Base-by-base conservation (phyloP, 257 asterid genomes). In the Penstemon eatonii region DNA sequence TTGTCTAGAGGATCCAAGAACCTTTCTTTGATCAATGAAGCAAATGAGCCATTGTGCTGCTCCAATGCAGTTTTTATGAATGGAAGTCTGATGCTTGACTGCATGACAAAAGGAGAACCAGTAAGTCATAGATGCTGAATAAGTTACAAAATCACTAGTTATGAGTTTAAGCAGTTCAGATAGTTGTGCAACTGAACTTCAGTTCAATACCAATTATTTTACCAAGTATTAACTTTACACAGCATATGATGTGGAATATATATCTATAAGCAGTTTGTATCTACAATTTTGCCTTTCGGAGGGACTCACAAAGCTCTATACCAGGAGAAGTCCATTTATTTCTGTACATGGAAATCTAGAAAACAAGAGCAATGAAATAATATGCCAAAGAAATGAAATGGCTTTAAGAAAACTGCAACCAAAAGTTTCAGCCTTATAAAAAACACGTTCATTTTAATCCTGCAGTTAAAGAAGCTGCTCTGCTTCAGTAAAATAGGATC, bases 81-180 rank as follows among this genome's bases (percentile, higher is more conserved):
- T 45, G 99, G 84, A 67, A 93, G 89, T 65, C 99, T 84, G 87
- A 93, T 89, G 79, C 89, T 81, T 44, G 99, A 90, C 99, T 93
- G 89, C 81, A 83, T 7, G 40, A 9, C 56, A 77, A 47, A 81
- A 67, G 72, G 72, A 46, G 56, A 57, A 72, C 25, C 44, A 81
- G 64, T 50, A 55, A 74, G 43, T 70, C 47, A 59, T 47, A 40
- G 44, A 42, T 39, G 71, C 18, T 56, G 52, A 54, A 63, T 19
- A 68, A 10, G 39, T 40, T 66, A 49, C 72, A 47, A 39, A n/a
- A 56, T 12, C 47, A 7, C 40, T 33, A 60, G 11, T 40, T 44
- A 18, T 39, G 64, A 6, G 11, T 62, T 51, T 54, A 25, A 77
- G 59, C 45, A 33, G 63, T 59, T 65, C 10, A 36, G 42, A 59